Base-by-base conservation (phyloP, 164 flowering plant species). In the Chloranthus sessilifolius region DNA sequence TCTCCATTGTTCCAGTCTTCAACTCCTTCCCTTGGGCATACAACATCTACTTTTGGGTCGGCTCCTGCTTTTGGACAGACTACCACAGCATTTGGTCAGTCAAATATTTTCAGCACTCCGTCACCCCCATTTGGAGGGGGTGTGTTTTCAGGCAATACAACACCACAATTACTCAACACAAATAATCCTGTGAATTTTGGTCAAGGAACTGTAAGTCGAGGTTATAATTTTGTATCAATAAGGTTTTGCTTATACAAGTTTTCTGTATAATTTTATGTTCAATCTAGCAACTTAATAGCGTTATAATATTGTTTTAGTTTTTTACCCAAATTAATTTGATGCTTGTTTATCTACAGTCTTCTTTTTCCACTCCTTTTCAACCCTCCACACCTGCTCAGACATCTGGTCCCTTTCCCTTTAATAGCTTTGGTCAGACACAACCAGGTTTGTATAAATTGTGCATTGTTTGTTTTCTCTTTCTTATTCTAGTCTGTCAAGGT, bases 181-280 rank as follows among this genome's bases (percentile, higher is more conserved):
- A 70, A 56, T 71, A 76, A 38, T 46, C 42, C 72, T 5, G 23
- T 53, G 22, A 71, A 62, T 16, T 85, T 81, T 56, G 67, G 72
- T 56, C 95, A 79, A 71, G 63, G 82, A 68, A 67, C 73, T 61
- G 95, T 84, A 64, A 74, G 95, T 77, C 49, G 17, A 20, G n/a
- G n/a, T n/a, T n/a, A n/a, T n/a, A n/a, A n/a, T n/a, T n/a, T n/a
- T n/a, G n/a, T n/a, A n/a, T n/a, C n/a, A n/a, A n/a, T n/a, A n/a
- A n/a, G n/a, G n/a, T n/a, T n/a, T n/a, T n/a, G n/a, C n/a, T n/a
- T n/a, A n/a, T n/a, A n/a, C n/a, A n/a, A n/a, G n/a, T n/a, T n/a
- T n/a, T n/a, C n/a, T n/a, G n/a, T n/a, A n/a, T n/a, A n/a, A n/a
- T n/a, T n/a, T n/a, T n/a, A n/a, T n/a, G n/a, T n/a, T n/a, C n/a